Evolutionary conservation across 805 yeast genomes (phyloP).

Genomic region (Ogataea pilisensis): DNA sequence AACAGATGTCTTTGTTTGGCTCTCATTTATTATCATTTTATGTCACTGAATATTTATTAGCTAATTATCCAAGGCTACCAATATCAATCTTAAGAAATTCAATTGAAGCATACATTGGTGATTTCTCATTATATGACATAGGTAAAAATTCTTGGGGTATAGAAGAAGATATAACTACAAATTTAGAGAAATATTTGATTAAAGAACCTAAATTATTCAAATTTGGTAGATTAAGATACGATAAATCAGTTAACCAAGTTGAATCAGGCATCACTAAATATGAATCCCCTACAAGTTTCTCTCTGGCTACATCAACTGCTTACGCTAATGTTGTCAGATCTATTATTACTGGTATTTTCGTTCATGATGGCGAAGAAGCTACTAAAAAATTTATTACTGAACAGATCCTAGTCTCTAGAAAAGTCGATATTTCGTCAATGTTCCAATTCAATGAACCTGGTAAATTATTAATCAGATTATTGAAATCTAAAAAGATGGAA

Average conservation of each 20-base stretch:
- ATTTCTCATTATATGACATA: slow-evolving; percentile 56
- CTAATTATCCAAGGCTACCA: slow-evolving; percentile 88
- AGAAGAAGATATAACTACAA: slow-evolving; percentile 62
- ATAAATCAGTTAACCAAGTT: slow-evolving; percentile 42
- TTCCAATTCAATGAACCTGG: slow-evolving; percentile 84
- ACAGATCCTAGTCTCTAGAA: slow-evolving; percentile 72
- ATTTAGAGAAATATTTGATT: slow-evolving; percentile 61
- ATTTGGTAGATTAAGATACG: slow-evolving; percentile 64
- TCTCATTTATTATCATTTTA: slow-evolving; percentile 70
- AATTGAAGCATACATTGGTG: slow-evolving; percentile 70
- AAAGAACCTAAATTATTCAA: slow-evolving; percentile 64
- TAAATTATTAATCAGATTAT: slow-evolving; percentile 71
- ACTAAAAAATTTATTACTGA: slow-evolving; percentile 66
- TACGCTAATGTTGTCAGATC: slow-evolving; percentile 76
- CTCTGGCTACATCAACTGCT: slow-evolving; percentile 33
- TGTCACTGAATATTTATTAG: slow-evolving; percentile 66
- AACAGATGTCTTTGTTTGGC: slow-evolving; percentile 80
- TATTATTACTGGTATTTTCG: slow-evolving; percentile 76
- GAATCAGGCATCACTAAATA: slow-evolving; percentile 43
- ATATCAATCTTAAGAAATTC: slow-evolving; percentile 70
- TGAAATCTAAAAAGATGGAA: slow-evolving; percentile 69
- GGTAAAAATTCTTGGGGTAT: slow-evolving; percentile 84
- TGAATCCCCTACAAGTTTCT: slow-evolving; percentile 29
- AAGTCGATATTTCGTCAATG: slow-evolving; percentile 67
- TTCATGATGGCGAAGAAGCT: slow-evolving; percentile 61